Conservation (phyloP, 768 basidiomycete genomes). For the Boletus rufocinnamomeus region DNA sequence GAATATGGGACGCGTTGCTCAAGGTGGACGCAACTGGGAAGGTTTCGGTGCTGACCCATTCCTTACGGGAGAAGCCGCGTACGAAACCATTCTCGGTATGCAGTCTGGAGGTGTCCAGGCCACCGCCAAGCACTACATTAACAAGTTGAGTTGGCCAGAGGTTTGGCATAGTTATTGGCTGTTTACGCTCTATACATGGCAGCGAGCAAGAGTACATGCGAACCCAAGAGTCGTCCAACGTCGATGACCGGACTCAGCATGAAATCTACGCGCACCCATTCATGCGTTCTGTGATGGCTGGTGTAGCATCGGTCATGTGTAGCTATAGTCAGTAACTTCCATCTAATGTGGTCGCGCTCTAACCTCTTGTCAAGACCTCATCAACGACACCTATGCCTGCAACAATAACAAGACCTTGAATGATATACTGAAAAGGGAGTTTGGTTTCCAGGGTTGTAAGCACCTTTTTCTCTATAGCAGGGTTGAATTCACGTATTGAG, state of each 20-base stretch:
- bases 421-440: conserved; percentile 63
- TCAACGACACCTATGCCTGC: conserved; percentile 63
- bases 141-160: conserved; percentile 51
- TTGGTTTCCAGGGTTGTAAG: conserved; percentile 66
- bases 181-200: not conserved
- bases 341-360: not conserved
- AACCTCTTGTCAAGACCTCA: conserved; percentile 39
- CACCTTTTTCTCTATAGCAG: not conserved
- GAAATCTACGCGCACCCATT: conserved; percentile 61
- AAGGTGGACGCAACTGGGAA: conserved; percentile 92
- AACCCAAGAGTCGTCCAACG: conserved; percentile 37
- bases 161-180: not conserved
- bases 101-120: conserved; percentile 84
- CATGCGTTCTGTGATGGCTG: conserved; percentile 61
- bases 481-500: not conserved
- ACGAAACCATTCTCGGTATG: conserved; percentile 81
- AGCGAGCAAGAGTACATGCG: conserved; percentile 42
- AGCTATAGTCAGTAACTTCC: conserved; percentile 45
- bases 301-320: conserved; percentile 68
- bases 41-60: conserved; percentile 94
- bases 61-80: conserved; percentile 72
- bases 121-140: conserved; percentile 81
- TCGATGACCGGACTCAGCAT: conserved; percentile 49
- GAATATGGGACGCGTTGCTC: conserved; percentile 79
- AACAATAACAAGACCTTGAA: conserved; percentile 63